Percentiles rank a stretch among this genome's conserved stretches.
phyloP scores from a whole-genome alignment of 2,329 filamentous ascomycete genomes.

The Paecilomyces sp. region DNA sequence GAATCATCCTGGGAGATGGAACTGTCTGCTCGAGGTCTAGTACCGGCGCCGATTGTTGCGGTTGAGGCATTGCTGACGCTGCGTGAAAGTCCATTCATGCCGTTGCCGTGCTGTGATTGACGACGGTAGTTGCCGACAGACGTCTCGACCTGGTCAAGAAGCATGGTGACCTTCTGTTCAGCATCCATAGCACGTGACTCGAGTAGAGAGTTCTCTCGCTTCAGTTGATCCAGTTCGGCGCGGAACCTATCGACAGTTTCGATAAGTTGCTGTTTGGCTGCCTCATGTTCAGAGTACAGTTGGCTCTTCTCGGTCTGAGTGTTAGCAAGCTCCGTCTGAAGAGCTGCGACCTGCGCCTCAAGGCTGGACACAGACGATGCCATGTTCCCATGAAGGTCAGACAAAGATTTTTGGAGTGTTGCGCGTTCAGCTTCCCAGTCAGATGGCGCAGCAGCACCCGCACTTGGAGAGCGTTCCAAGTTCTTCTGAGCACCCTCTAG shows the following conservation, averaged over 20 bases:
- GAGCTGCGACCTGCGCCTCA: slow-evolving; percentile 60
- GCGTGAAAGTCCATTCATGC: slow-evolving; percentile 38
- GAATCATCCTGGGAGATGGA: slow-evolving; percentile 36
- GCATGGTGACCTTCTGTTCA: slow-evolving; percentile 83
- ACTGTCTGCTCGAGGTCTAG: slow-evolving; percentile 33
- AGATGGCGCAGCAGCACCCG: slow-evolving; percentile 39
- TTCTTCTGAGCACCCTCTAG: slow-evolving; percentile 60
- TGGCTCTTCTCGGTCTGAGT: slow-evolving; percentile 63
- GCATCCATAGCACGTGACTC: slow-evolving; percentile 83
- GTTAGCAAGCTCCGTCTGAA: slow-evolving; percentile 63
- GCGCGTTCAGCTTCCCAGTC: slow-evolving; percentile 72
- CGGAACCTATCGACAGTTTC: slow-evolving; percentile 48
- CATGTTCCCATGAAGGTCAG: slow-evolving; percentile 62
- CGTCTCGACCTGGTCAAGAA: slow-evolving; percentile 88
- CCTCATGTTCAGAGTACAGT: slow-evolving; percentile 50
- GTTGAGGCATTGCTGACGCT: slow-evolving; percentile 50
- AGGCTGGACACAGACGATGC: slow-evolving; percentile 58
- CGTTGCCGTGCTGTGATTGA: slow-evolving; percentile 47
- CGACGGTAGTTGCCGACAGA: slow-evolving; percentile 93
- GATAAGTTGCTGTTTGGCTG: slow-evolving; percentile 51
- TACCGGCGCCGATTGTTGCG: slow-evolving; percentile 30
- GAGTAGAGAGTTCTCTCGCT: slow-evolving; percentile 71
- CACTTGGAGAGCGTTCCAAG: slow-evolving; percentile 31
- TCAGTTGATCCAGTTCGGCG: slow-evolving; percentile 70
- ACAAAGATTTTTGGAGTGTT: slow-evolving; percentile 60